Evolutionary conservation across 805 yeast genomes (phyloP).

Genomic region (Yarrowia porcina): DNA sequence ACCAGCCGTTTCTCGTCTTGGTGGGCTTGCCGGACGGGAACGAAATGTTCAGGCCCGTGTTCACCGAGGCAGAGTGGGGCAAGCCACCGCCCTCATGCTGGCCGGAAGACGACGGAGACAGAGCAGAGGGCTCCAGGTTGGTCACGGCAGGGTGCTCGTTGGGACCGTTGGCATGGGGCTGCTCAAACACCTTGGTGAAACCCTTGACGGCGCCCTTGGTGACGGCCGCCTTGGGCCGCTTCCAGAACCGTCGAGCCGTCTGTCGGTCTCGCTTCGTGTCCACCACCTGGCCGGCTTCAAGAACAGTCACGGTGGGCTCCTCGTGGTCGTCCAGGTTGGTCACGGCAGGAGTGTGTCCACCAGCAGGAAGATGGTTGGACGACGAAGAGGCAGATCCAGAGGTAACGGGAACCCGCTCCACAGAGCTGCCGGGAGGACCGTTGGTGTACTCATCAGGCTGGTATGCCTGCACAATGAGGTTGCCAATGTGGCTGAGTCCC

Average conservation of each 20-base stretch:
- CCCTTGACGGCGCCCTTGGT: conserved; percentile 38
- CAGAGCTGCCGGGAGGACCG: conserved; percentile 21
- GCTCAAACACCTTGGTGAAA: conserved; percentile 38
- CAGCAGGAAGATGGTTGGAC: neutral
- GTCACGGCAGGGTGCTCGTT: conserved; percentile 22
- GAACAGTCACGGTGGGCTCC: conserved; percentile 35
- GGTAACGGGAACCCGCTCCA: conserved; percentile 17
- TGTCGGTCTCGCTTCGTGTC: conserved; percentile 32
- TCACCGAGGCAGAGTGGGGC: conserved; percentile 1
- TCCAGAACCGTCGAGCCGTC: conserved; percentile 37
- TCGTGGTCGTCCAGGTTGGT: conserved; percentile 29
- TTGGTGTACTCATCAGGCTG: conserved; percentile 25
- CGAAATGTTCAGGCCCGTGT: conserved; percentile 30
- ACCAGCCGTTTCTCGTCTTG: conserved; percentile 30
- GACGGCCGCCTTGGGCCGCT: conserved; percentile 39
- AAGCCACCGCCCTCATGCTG: neutral
- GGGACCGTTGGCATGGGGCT: conserved; percentile 28
- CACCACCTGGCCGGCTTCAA: conserved; percentile 32
- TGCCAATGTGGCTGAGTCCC: conserved; percentile 6
- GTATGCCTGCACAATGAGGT: conserved; percentile 20
- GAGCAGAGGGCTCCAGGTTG: conserved; percentile 13
- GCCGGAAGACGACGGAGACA: conserved; percentile 3
- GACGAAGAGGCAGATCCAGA: conserved; percentile 1
- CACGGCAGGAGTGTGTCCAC: conserved; percentile 25
- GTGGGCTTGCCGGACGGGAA: conserved; percentile 27